Conservation (phyloP, 805 yeast genomes). For the Myxozyma melibiosi region DNA sequence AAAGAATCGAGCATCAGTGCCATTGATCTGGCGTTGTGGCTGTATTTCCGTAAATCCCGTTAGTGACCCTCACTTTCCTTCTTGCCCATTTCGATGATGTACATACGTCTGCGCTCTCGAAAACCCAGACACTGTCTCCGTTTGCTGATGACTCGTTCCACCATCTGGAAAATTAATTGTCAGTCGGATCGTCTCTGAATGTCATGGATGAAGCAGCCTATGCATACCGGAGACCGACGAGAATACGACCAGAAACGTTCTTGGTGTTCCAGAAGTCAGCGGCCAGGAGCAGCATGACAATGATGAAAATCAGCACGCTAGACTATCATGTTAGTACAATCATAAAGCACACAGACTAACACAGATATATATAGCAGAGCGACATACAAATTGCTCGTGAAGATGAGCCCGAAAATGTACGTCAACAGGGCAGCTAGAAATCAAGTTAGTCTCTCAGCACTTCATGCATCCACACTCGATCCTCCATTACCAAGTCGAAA, state of each 20-base stretch:
- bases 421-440: conserved; percentile 56
- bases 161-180: conserved; percentile 72
- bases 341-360: neutral
- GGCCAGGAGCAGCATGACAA: conserved; percentile 72
- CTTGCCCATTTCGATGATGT: neutral
- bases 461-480: no score
- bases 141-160: conserved; percentile 81
- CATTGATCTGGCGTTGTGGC: conserved; percentile 66
- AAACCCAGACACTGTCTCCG: conserved; percentile 81
- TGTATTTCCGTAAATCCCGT: conserved; percentile 26
- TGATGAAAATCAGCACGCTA: conserved; percentile 72
- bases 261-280: conserved; percentile 94
- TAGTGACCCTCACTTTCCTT: neutral
- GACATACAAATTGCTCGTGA: conserved; percentile 59
- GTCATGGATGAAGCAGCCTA: no score
- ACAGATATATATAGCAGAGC: no score
- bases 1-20: conserved; percentile 86
- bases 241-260: conserved; percentile 82
- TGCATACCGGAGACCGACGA: conserved; percentile 68
- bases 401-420: conserved; percentile 70
- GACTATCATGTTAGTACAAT: neutral
- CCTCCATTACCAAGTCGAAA: conserved; percentile 53
- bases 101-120: conserved; percentile 71
- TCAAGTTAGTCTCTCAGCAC: neutral
- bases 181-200: neutral